Evolutionary conservation across 805 yeast genomes (phyloP).

Genomic region (Yamadazyma phyllophila): DNA sequence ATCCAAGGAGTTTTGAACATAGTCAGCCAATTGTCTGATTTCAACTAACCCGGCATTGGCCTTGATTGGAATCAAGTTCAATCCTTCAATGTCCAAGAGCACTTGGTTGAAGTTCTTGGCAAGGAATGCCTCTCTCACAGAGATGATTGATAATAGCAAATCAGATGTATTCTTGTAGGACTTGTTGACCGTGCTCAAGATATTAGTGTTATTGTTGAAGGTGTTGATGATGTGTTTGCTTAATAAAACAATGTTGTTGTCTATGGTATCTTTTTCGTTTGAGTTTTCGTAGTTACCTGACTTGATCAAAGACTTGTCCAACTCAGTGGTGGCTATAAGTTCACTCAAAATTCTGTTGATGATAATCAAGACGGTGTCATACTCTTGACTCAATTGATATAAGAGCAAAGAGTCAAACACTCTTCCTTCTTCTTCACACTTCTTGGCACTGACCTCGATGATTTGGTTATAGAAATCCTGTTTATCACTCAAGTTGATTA

Average conservation of each 20-base stretch:
- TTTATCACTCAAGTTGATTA: slow-evolving; percentile 59
- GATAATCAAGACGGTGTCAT: slow-evolving; percentile 71
- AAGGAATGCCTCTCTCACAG: slow-evolving; percentile 61
- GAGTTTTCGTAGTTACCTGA: slow-evolving; percentile 40
- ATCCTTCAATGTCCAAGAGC: slow-evolving; percentile 50
- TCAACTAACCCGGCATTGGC: slow-evolving; percentile 47
- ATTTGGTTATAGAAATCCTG: slow-evolving; percentile 64
- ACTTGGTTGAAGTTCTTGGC: slow-evolving; percentile 58
- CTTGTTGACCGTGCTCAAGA: slow-evolving; percentile 52
- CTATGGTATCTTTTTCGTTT: slow-evolving; percentile 42
- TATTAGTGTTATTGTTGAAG: slow-evolving; percentile 56
- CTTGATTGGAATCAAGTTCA: slow-evolving; percentile 65
- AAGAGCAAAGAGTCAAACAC: slow-evolving; percentile 78
- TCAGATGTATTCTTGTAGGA: slow-evolving; percentile 64
- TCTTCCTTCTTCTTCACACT: slow-evolving; percentile 91
- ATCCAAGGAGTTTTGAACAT: slow-evolving; percentile 57
- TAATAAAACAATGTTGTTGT: slow-evolving; percentile 46
- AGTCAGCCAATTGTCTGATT: slow-evolving; percentile 65
- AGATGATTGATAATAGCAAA: slow-evolving; percentile 61
- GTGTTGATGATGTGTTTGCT: slow-evolving; percentile 44
- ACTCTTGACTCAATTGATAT: slow-evolving; percentile 86
- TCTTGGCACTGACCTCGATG: slow-evolving; percentile 79
- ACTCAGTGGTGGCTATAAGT: slow-evolving; percentile 65
- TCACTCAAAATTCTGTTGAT: slow-evolving; percentile 80
- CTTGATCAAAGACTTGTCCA: slow-evolving; percentile 53